A percentile compares a stretch with the other conserved stretches of the same genome.
phyloP scores from a whole-genome alignment of 1,139 yeast genomes.

The Yamadazyma taylorii region DNA sequence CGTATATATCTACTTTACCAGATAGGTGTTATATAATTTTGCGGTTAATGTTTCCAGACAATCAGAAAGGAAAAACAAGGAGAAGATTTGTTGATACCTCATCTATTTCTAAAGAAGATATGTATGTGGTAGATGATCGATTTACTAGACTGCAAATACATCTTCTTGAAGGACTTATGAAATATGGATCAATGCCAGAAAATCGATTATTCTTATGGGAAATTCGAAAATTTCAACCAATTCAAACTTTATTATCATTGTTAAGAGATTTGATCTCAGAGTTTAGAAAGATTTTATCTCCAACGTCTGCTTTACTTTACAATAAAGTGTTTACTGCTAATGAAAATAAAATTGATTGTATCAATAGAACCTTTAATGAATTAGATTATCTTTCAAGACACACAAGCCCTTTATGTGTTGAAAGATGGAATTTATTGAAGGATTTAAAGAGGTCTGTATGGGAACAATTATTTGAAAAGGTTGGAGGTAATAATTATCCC shows the following conservation, averaged over 20 bases:
- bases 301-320: too few relatives aligned
- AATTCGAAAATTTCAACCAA: conserved; percentile 12
- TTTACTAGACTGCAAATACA: conserved; percentile 7
- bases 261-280: conserved; percentile 7
- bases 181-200: conserved; percentile 9
- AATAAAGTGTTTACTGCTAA: too few relatives aligned
- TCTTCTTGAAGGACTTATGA: conserved; percentile 7
- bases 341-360: conserved; percentile 1
- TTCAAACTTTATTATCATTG: conserved; percentile 10
- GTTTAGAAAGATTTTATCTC: conserved; percentile 2
- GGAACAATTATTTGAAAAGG: conserved; percentile 1
- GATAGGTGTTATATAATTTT: conserved; percentile 9
- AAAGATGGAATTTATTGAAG: conserved; percentile 4
- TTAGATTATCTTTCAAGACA: conserved; percentile 4
- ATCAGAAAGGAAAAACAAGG: background rate
- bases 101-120: conserved; percentile 6
- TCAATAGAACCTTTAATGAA: background rate
- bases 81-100: conserved; percentile 1
- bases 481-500: too few relatives aligned
- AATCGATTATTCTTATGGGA: conserved; percentile 11
- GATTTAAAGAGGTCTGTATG: conserved; percentile 4
- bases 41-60: conserved; percentile 3
- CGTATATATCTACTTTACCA: conserved; percentile 9
- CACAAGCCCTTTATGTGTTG: conserved; percentile 4
- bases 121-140: background rate